Evolutionary conservation across 2,329 filamentous ascomycete species (phyloP).

Genomic region (Eurotiales sp.): DNA sequence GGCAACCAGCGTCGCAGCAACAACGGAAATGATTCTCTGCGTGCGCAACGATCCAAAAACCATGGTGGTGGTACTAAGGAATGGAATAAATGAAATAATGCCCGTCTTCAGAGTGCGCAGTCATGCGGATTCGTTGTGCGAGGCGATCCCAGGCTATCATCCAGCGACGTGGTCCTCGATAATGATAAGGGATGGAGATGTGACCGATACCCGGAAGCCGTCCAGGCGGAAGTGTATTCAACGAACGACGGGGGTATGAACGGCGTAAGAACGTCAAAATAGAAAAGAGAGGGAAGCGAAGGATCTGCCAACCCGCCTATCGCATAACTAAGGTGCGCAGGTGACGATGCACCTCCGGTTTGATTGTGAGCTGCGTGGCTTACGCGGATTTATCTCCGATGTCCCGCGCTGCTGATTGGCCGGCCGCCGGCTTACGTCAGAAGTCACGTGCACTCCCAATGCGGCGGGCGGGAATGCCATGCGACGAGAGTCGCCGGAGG

Average conservation of each 20-base stretch:
- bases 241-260: background rate
- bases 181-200: conserved; percentile 2
- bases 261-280: background rate
- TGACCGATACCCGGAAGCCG: too few species aligned
- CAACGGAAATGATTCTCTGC: conserved; percentile 73
- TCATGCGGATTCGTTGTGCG: background rate
- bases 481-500: too few species aligned
- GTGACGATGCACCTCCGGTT: background rate
- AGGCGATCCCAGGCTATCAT: too few species aligned
- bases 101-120: background rate
- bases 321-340: too few species aligned
- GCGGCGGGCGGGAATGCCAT: background rate
- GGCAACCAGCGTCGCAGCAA: conserved; percentile 79
- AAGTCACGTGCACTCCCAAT: background rate
- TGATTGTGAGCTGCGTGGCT: background rate
- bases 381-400: conserved; percentile 11
- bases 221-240: too few species aligned
- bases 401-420: conserved; percentile 1
- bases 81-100: background rate
- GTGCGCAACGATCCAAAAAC: conserved; percentile 26
- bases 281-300: background rate
- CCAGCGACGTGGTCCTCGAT: conserved; percentile 3
- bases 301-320: too few species aligned
- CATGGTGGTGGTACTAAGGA: conserved; percentile 21
- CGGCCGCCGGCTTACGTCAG: conserved; percentile 4